Base-by-base conservation (phyloP, 208 protist species). In the Angomonas ambiguus region DNA sequence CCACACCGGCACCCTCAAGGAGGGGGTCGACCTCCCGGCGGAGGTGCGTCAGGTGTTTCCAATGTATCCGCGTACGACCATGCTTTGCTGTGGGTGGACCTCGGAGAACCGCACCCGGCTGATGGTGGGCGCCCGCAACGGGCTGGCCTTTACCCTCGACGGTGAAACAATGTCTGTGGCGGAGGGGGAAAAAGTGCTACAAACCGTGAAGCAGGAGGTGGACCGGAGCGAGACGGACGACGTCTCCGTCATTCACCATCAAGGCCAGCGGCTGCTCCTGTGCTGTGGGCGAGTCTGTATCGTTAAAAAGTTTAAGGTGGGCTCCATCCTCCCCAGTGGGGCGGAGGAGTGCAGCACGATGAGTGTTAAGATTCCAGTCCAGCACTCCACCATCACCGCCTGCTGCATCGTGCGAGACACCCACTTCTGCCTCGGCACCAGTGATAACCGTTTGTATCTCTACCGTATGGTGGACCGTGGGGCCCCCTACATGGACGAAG, bases 351-450 rank as follows among this genome's bases (percentile, higher is more conserved):
- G 59, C 62, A 80, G 76, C 18, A 71, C 71, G 2, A 73, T 91
- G 66, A 71, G 75, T 16, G 63, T 94, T 35, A 72, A 75, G 53
- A 62, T 94, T 5, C 83, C 88, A 25, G 34, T 69, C 0, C 20
- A 38, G 31, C 55, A 69, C 27, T 63, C 82, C 38, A 88, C 83
- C 48, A 83, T 94, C 63, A 94, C 88, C 4, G 82, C 88, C 3
- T 91, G 88, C 74, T 92, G 88, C 74, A 76, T 91, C 35, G 74
- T 91, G 34, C 85, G 85, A 2, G 88, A 94, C 69, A 78, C 79
- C 22, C 85, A 91, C 71, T 64, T 92, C 20, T 94, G 88, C 62
- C 57, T 94, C 30, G 88, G 85, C 53, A 92, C 88, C 0, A 74
- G 71, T 25, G 88, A 94, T 66, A 79, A 75, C 32, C 72, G 67